These are phyloP conservation scores for Ciborinia camelliae DNA, from an alignment of 2,329 filamentous ascomycete genomes.

Conservation along the genomic window DNA sequence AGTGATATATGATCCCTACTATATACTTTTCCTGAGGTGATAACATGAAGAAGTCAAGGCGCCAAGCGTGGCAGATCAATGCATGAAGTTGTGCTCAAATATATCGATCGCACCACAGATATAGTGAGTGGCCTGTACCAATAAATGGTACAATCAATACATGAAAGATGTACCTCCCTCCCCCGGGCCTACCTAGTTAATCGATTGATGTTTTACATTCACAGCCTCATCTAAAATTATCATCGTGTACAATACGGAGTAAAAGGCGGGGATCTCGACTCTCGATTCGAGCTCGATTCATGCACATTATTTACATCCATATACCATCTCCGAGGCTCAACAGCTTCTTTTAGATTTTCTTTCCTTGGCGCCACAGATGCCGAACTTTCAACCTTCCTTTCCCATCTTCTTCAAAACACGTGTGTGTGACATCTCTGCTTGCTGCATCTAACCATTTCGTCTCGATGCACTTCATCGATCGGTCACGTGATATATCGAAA, in stretches of 20 bases:
- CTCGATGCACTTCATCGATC: not conserved
- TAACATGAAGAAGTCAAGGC: not conserved
- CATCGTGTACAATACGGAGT: not conserved
- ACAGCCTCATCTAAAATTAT: constrained; percentile 13
- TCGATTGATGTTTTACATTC: not conserved
- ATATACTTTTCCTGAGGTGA: not conserved
- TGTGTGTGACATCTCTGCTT: too few species aligned
- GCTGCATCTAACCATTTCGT: too few species aligned
- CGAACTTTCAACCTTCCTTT: not conserved
- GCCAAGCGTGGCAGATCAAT: not conserved
- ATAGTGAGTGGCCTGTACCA: too few species aligned
- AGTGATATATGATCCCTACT: too few species aligned
- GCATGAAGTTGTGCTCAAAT: constrained; percentile 13
- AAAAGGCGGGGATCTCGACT: too few species aligned
- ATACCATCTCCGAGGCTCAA: not conserved
- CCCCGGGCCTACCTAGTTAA: constrained; percentile 1
- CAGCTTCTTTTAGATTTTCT: not conserved
- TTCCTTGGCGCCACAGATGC: not conserved
- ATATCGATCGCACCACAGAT: constrained; percentile 4
- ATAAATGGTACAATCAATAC: not conserved
- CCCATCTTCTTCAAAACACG: not conserved
- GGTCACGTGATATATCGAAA: not conserved
- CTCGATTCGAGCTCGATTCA: too few species aligned
- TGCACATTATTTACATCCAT: constrained; percentile 4
- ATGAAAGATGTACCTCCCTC: not conserved